Conservation (phyloP, 1,284 basidiomycete species). For the Trichosporon inkin region DNA sequence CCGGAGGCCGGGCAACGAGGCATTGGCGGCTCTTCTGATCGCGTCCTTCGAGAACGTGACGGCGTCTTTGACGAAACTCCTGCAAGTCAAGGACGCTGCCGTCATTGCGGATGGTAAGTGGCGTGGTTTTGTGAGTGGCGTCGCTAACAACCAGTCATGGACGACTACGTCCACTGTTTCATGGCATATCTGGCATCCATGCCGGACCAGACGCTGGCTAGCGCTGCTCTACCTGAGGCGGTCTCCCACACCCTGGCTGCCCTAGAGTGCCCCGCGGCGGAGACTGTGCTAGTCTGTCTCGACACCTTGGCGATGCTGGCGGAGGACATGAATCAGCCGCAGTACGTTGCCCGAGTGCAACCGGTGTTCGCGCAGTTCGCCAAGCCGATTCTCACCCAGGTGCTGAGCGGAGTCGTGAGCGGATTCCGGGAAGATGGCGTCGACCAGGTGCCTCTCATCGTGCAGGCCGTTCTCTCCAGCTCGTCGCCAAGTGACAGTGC, state of each 20-base stretch:
- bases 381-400: constrained; percentile 62
- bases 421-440: constrained; percentile 84
- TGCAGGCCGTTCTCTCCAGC: constrained; percentile 63
- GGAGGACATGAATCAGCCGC: constrained; percentile 54
- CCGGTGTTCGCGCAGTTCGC: constrained; percentile 70
- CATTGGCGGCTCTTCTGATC: constrained; percentile 54
- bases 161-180: constrained; percentile 87
- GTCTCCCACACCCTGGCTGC: constrained; percentile 71
- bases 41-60: constrained; percentile 72
- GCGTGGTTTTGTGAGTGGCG: neutral
- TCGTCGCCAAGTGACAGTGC: constrained; percentile 66
- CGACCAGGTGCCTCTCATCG: constrained; percentile 68
- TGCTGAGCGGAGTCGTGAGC: constrained; percentile 73
- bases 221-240: constrained; percentile 66
- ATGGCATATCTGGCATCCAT: constrained; percentile 62
- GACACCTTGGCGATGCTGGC: constrained; percentile 74
- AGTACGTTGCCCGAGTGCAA: constrained; percentile 57
- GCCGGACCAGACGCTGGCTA: constrained; percentile 73
- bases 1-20: constrained; percentile 52
- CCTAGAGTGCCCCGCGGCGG: constrained; percentile 72
- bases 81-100: constrained; percentile 63
- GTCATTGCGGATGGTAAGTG: constrained; percentile 75
- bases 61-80: constrained; percentile 61
- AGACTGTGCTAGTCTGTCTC: constrained; percentile 73
- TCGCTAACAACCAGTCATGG: constrained; percentile 63